Evolutionary conservation across 2,329 filamentous ascomycete genomes (phyloP).

Genomic region (Allantophomopsis lycopodina): DNA sequence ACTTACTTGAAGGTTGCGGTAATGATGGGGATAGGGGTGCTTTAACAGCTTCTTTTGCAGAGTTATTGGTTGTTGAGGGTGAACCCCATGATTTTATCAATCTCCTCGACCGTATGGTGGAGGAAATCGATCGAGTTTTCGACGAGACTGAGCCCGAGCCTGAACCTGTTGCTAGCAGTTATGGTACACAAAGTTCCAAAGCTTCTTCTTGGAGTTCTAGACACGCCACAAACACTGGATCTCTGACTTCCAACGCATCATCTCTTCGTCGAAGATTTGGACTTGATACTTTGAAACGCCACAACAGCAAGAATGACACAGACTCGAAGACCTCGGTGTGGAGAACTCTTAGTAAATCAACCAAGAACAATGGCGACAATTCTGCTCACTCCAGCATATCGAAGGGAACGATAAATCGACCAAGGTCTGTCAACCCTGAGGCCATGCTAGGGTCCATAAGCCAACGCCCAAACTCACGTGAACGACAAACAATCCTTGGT

Average conservation of each 20-base stretch:
- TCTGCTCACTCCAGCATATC: constrained; percentile 42
- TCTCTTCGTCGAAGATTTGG: constrained; percentile 78
- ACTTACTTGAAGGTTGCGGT: constrained; percentile 76
- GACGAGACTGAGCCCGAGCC: constrained; percentile 35
- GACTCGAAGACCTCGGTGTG: constrained; percentile 67
- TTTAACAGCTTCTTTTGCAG: constrained; percentile 77
- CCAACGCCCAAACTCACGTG: constrained; percentile 41
- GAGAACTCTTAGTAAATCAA: constrained; percentile 77
- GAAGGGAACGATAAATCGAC: constrained; percentile 52
- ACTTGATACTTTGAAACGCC: constrained; percentile 59
- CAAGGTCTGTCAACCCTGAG: constrained; percentile 67
- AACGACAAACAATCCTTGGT: constrained; percentile 45
- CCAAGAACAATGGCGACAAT: constrained; percentile 46
- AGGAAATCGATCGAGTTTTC: constrained; percentile 83
- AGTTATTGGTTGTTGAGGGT: constrained; percentile 67
- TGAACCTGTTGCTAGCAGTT: constrained; percentile 2
- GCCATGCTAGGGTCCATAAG: constrained; percentile 28
- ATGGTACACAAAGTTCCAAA: constrained; percentile 7
- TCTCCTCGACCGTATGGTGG: constrained; percentile 73
- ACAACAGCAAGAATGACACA: constrained; percentile 58
- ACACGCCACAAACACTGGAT: constrained; percentile 42
- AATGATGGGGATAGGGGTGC: constrained; percentile 87
- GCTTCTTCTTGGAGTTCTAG: constrained; percentile 13
- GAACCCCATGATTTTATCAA: constrained; percentile 77
- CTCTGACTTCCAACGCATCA: constrained; percentile 73